A percentile compares a stretch with the other conserved stretches of the same genome.
These are phyloP conservation scores for Elaeagnus macrophylla DNA, from an alignment of 306 rosid species.

Conservation along the genomic window DNA sequence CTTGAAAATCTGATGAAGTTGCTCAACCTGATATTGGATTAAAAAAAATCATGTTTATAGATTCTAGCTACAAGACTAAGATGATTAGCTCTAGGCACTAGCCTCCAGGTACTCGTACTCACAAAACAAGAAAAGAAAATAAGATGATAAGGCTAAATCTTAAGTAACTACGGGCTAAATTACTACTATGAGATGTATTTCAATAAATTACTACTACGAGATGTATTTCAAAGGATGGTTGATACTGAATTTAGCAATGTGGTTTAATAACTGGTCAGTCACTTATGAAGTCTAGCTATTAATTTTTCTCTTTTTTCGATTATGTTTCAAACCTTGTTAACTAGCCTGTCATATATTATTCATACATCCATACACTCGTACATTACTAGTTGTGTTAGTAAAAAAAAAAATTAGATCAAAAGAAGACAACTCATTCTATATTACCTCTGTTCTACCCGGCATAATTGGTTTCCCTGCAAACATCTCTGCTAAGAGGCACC, in stretches of 20 bases:
- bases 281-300: too few species aligned
- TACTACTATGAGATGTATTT: not conserved
- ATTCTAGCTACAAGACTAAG: not conserved
- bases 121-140: not conserved
- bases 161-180: not conserved
- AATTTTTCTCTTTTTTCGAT: too few species aligned
- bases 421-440: conserved; percentile 5
- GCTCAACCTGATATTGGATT: conserved; percentile 66
- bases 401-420: too few species aligned
- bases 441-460: conserved; percentile 82
- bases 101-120: not conserved
- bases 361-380: too few species aligned
- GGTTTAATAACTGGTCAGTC: not conserved
- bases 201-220: too few species aligned
- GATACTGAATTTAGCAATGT: not conserved
- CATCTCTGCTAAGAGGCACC: conserved; percentile 87
- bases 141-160: not conserved
- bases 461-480: conserved; percentile 60
- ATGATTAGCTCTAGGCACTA: not conserved
- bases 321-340: too few species aligned
- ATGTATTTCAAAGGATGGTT: not conserved
- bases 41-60: conserved; percentile 12
- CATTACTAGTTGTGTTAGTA: too few species aligned
- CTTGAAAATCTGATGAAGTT: conserved; percentile 71
- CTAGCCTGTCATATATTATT: not conserved